These are phyloP conservation scores for Microdochium trichocladiopsis DNA, from an alignment of 2,329 filamentous ascomycete genomes.

Conservation along the genomic window DNA sequence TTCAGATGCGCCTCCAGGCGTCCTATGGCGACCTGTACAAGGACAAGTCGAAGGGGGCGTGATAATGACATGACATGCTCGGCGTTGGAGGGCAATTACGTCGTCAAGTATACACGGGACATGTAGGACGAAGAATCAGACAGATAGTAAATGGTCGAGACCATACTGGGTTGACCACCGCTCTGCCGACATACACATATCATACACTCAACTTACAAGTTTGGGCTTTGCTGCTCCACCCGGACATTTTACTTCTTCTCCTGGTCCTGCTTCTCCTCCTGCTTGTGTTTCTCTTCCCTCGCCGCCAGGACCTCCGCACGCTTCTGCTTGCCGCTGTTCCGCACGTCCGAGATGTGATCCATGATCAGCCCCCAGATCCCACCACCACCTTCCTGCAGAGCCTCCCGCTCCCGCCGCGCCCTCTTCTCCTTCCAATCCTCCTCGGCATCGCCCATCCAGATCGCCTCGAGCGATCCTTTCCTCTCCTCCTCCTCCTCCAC, in stretches of 20 bases:
- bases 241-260: constrained; percentile 10
- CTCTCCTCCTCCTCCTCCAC: constrained; percentile 5
- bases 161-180: too few species aligned
- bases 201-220: not conserved
- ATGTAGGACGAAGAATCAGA: too few species aligned
- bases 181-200: not conserved
- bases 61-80: too few species aligned
- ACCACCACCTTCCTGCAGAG: constrained; percentile 44
- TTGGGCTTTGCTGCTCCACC: constrained; percentile 5
- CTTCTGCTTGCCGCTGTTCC: constrained; percentile 14
- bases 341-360: constrained; percentile 51
- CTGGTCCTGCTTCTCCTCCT: constrained; percentile 15
- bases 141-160: too few species aligned
- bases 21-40: constrained; percentile 52
- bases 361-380: constrained; percentile 49
- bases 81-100: too few species aligned
- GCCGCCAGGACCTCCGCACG: constrained; percentile 17
- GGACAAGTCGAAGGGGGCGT: constrained; percentile 19
- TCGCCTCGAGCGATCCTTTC: constrained; percentile 28
- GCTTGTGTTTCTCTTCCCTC: constrained; percentile 18
- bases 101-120: too few species aligned
- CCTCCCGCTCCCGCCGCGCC: constrained; percentile 41
- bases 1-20: constrained; percentile 52
- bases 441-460: constrained; percentile 54
- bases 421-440: constrained; percentile 47